Evolutionary conservation across 768 basidiomycete genomes (phyloP).

Genomic region (Termitomyces sp.): DNA sequence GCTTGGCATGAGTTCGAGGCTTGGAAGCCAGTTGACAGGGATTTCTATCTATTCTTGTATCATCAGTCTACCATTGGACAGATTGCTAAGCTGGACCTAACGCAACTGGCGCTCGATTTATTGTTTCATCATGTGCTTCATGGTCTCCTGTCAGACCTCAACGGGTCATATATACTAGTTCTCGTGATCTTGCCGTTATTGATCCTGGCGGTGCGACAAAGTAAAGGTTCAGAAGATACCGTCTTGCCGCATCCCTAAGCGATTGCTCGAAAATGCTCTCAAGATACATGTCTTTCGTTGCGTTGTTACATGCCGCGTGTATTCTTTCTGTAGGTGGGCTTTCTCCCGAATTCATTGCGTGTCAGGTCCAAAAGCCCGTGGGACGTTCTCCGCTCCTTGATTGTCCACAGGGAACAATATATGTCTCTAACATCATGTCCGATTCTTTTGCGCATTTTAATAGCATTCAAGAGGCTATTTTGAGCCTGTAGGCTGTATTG

Average conservation of each 20-base stretch:
- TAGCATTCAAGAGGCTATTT: conserved; percentile 49
- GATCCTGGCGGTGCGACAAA: conserved; percentile 1
- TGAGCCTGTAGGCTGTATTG: conserved; percentile 40
- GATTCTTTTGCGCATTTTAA: conserved; percentile 41
- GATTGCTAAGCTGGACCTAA: too few relatives aligned
- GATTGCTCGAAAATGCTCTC: neutral
- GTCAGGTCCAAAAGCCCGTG: conserved; percentile 45
- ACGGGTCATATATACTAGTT: neutral
- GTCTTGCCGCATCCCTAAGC: neutral
- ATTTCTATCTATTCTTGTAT: too few relatives aligned
- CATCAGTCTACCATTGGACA: too few relatives aligned
- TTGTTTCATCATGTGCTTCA: neutral
- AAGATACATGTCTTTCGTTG: neutral
- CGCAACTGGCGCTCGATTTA: neutral
- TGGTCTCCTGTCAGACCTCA: too few relatives aligned
- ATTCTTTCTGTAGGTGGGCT: conserved; percentile 21
- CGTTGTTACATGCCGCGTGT: neutral
- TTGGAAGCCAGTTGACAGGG: too few relatives aligned
- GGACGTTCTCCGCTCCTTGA: conserved; percentile 38
- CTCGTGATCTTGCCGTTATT: conserved; percentile 2
- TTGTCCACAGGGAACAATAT: conserved; percentile 55
- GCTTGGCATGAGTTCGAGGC: neutral
- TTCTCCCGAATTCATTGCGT: conserved; percentile 40
- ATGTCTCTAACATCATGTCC: conserved; percentile 41
- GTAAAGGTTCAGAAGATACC: neutral